phyloP scores from a whole-genome alignment of 2,329 filamentous ascomycete species.

The Pseudogymnoascus sp. region DNA sequence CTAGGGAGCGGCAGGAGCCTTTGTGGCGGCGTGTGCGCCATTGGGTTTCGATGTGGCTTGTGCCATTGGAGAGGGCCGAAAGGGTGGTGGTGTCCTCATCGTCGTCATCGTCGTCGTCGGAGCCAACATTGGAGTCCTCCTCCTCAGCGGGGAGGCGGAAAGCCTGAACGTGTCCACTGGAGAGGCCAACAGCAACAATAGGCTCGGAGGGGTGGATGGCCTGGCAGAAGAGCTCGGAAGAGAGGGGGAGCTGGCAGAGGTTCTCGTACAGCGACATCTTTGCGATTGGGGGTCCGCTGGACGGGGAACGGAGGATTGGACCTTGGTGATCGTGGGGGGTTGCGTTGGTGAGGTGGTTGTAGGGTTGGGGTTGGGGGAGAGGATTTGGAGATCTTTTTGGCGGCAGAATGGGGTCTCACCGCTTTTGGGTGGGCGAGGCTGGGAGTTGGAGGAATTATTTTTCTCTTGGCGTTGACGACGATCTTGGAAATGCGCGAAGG shows the following conservation, averaged over 20 bases:
- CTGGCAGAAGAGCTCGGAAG: conserved; percentile 80
- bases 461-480: background rate
- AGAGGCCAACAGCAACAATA: conserved; percentile 76
- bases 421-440: background rate
- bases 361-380: background rate
- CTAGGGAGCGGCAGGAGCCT: conserved; percentile 79
- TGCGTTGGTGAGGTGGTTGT: background rate
- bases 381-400: background rate
- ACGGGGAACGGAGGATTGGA: background rate
- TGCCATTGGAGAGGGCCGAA: conserved; percentile 51
- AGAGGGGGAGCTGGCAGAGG: conserved; percentile 79
- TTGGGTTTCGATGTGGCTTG: conserved; percentile 67
- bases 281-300: background rate
- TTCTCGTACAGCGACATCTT: conserved; percentile 66
- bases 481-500: background rate
- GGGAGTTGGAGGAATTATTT: background rate
- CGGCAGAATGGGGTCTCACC: background rate
- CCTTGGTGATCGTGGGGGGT: background rate
- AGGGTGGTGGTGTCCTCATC: conserved; percentile 27
- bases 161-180: conserved; percentile 76
- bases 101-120: conserved; percentile 41
- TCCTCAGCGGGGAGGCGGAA: conserved; percentile 59
- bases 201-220: conserved; percentile 78
- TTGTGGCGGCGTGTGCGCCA: conserved; percentile 91
- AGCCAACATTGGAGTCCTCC: conserved; percentile 37